Evolutionary conservation across 306 rosid genomes (phyloP).

Genomic region (Dryas alaskensis): DNA sequence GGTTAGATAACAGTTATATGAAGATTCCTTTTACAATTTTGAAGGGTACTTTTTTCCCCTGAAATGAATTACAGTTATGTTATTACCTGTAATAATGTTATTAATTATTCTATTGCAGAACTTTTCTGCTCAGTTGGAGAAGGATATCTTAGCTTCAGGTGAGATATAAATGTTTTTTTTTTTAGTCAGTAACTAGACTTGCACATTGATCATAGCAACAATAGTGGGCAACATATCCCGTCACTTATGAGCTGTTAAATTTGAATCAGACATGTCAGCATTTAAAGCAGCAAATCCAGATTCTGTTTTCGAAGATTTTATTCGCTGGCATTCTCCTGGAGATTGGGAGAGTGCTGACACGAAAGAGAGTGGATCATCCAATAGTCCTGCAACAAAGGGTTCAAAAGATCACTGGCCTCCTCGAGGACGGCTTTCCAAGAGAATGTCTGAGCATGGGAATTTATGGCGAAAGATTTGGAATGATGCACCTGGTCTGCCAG

Average conservation of each 20-base stretch:
- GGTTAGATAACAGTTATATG: too few relatives aligned
- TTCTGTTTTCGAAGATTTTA: slow-evolving; percentile 90
- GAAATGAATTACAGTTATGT: background rate
- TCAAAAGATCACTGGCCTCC: slow-evolving; percentile 72
- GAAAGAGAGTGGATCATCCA: slow-evolving; percentile 39
- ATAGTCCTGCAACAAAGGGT: slow-evolving; percentile 29
- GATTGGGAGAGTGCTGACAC: slow-evolving; percentile 74
- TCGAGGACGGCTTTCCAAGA: slow-evolving; percentile 74
- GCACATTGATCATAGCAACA: slow-evolving; percentile 9
- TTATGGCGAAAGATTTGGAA: slow-evolving; percentile 88
- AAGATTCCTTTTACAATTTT: background rate
- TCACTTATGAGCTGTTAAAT: slow-evolving; percentile 34
- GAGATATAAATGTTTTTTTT: slow-evolving; percentile 14
- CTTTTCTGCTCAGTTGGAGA: slow-evolving; percentile 95
- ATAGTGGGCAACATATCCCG: background rate
- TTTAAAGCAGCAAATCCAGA: slow-evolving; percentile 97
- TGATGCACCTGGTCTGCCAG: slow-evolving; percentile 65
- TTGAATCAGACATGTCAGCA: slow-evolving; percentile 82
- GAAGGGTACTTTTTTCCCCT: background rate
- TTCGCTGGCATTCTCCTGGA: slow-evolving; percentile 98
- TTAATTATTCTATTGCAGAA: slow-evolving; percentile 43
- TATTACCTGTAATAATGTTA: slow-evolving; percentile 18
- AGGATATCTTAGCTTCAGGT: slow-evolving; percentile 91
- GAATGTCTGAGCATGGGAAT: slow-evolving; percentile 96
- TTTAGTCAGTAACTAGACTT: background rate